Conservation (phyloP, 192 early-diverging fungal species). For the Podila minutissima region DNA sequence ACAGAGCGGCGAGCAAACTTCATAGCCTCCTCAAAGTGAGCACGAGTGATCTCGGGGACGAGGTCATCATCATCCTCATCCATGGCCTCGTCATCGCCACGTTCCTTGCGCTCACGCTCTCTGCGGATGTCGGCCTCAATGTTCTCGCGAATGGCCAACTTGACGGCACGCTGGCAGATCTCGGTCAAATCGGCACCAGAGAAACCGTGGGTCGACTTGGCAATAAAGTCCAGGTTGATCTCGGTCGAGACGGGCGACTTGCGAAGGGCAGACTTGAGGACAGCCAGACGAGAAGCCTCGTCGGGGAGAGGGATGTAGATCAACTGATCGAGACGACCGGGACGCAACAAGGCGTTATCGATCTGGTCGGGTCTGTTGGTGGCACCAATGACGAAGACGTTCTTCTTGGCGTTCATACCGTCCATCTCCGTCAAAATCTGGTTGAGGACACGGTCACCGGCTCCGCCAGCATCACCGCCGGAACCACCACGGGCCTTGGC, state of each 20-base stretch:
- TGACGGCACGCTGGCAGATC: conserved; percentile 98
- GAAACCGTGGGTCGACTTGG: conserved; percentile 93
- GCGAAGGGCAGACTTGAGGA: conserved; percentile 90
- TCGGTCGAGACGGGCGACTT: conserved; percentile 90
- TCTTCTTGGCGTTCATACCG: conserved; percentile 99
- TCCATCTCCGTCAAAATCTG: conserved; percentile 99
- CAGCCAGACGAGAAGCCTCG: conserved; percentile 83
- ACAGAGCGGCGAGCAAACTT: conserved; percentile 95
- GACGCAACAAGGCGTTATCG: conserved; percentile 95
- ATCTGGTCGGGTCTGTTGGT: conserved; percentile 99
- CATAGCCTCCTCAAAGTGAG: conserved; percentile 99
- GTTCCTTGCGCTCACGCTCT: conserved; percentile 80
- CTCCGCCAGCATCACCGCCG: conserved; percentile 78
- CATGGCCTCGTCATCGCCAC: conserved; percentile 81
- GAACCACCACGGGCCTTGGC: conserved; percentile 91
- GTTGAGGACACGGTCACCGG: conserved; percentile 97
- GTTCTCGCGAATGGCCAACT: conserved; percentile 96
- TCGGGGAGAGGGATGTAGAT: conserved; percentile 98
- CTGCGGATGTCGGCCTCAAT: conserved; percentile 88
- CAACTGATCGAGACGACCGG: conserved; percentile 98
- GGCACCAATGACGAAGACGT: conserved; percentile 99
- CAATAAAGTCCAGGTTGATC: conserved; percentile 86
- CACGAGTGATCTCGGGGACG: conserved; percentile 90
- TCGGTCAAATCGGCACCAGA: conserved; percentile 98
- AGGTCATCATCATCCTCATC: conserved; percentile 85